Percentiles rank a stretch among this genome's conserved stretches.
Conservation (phyloP, 2,329 filamentous ascomycete species). For the Cryphonectria naterciae region DNA sequence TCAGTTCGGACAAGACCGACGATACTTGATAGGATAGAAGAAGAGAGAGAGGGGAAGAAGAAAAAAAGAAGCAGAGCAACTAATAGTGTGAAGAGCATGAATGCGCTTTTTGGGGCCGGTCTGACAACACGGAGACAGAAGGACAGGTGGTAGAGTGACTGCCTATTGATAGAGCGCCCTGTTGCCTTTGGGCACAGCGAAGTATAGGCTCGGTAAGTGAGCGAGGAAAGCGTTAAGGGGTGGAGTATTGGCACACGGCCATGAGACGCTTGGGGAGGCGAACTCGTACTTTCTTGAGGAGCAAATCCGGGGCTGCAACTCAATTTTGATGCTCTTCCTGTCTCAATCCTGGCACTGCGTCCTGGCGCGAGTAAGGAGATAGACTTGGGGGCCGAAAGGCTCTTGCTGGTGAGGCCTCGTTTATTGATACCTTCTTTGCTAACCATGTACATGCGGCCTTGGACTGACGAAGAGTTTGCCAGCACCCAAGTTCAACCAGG, state of each 20-base stretch:
- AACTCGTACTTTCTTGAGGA: neutral
- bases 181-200: neutral
- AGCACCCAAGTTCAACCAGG: neutral
- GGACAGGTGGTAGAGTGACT: neutral
- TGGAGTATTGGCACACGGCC: neutral
- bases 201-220: neutral
- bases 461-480: neutral
- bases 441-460: neutral
- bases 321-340: neutral
- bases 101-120: neutral
- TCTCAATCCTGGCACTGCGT: conserved; percentile 6
- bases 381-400: neutral
- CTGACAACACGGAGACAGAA: neutral
- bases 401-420: neutral
- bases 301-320: neutral
- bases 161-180: neutral
- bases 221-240: neutral
- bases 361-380: neutral
- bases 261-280: neutral
- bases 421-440: neutral
- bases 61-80: neutral
- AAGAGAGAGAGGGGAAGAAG: too few relatives aligned
- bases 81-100: neutral
- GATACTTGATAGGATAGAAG: too few relatives aligned
- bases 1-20: neutral